Conservation (phyloP, 805 yeast genomes). For the Pichia nanzhaoensis region DNA sequence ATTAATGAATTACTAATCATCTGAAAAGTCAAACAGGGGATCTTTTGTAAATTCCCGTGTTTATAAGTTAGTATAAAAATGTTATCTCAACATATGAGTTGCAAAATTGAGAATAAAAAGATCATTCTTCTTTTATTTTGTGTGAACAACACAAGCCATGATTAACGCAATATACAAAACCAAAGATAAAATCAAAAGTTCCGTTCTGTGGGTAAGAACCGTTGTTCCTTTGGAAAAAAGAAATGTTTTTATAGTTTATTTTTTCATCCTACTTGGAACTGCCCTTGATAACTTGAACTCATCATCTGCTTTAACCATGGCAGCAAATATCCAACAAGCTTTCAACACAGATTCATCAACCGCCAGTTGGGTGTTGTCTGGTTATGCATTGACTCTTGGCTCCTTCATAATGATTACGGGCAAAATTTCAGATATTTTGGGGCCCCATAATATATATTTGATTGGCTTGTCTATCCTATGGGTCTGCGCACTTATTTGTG, state of each 20-base stretch:
- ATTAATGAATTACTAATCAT: too few species aligned
- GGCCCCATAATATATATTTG: slow-evolving; percentile 30
- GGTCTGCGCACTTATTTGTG: slow-evolving; percentile 30
- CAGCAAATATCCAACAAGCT: slow-evolving; percentile 29
- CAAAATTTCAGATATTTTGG: slow-evolving; percentile 36
- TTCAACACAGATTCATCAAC: slow-evolving; percentile 32
- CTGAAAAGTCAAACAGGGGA: too few species aligned
- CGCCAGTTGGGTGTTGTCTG: slow-evolving; percentile 36
- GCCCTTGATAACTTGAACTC: slow-evolving; percentile 25
- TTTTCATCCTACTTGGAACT: slow-evolving; percentile 10
- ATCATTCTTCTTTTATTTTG: too few species aligned
- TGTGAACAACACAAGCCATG: too few species aligned
- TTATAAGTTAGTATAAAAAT: too few species aligned
- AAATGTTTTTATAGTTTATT: slow-evolving; percentile 15
- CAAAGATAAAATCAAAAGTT: not conserved
- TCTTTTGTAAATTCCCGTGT: too few species aligned
- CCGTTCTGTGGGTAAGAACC: slow-evolving; percentile 6
- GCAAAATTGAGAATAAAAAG: too few species aligned
- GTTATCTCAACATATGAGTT: too few species aligned
- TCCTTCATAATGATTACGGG: slow-evolving; percentile 39
- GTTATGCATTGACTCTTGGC: slow-evolving; percentile 39
- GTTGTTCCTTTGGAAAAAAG: slow-evolving; percentile 16
- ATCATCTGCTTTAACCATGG: slow-evolving; percentile 21
- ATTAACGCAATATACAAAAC: too few species aligned
- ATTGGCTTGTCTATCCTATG: slow-evolving; percentile 16